phyloP scores from a whole-genome alignment of 1,284 basidiomycete genomes.

The Heliocybe sulcata region DNA sequence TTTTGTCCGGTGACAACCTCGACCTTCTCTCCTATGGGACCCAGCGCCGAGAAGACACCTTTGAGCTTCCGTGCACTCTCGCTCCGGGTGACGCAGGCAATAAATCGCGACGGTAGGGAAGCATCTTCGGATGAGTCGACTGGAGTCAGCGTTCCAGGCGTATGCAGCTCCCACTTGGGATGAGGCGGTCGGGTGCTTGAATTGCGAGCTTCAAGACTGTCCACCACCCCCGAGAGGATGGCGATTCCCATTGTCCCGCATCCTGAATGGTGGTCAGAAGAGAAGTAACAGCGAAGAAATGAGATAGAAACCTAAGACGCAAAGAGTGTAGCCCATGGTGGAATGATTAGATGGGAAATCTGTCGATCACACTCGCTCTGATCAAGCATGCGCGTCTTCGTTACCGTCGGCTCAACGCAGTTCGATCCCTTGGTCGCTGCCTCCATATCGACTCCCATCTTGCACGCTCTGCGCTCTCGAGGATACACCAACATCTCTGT shows the following conservation, averaged over 20 bases:
- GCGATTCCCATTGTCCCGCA: constrained; percentile 99
- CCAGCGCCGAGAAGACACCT: constrained; percentile 53
- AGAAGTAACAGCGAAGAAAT: constrained; percentile 6
- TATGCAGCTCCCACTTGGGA: constrained; percentile 76
- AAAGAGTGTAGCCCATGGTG: constrained; percentile 55
- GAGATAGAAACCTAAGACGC: constrained; percentile 40
- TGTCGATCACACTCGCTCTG: not conserved
- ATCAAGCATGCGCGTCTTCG: constrained; percentile 33
- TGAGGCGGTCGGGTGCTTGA: constrained; percentile 18
- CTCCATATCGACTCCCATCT: constrained; percentile 50
- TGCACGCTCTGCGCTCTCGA: constrained; percentile 41
- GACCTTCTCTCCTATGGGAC: constrained; percentile 52
- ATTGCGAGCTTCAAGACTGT: constrained; percentile 54
- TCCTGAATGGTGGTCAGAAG: constrained; percentile 39
- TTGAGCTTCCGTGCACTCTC: constrained; percentile 73
- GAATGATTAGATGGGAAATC: not conserved
- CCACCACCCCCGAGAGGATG: constrained; percentile 85
- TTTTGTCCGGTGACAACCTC: constrained; percentile 72
- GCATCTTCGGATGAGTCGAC: constrained; percentile 45
- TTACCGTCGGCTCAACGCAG: constrained; percentile 88
- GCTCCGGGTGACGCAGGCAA: constrained; percentile 82
- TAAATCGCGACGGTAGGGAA: constrained; percentile 75
- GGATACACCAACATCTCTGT: constrained; percentile 59
- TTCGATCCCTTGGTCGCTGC: constrained; percentile 72
- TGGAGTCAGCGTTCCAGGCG: constrained; percentile 79